A percentile compares a stretch with the other conserved stretches of the same genome.
Conservation (phyloP, 805 yeast species). For the Debaryomyces hansenii region DNA sequence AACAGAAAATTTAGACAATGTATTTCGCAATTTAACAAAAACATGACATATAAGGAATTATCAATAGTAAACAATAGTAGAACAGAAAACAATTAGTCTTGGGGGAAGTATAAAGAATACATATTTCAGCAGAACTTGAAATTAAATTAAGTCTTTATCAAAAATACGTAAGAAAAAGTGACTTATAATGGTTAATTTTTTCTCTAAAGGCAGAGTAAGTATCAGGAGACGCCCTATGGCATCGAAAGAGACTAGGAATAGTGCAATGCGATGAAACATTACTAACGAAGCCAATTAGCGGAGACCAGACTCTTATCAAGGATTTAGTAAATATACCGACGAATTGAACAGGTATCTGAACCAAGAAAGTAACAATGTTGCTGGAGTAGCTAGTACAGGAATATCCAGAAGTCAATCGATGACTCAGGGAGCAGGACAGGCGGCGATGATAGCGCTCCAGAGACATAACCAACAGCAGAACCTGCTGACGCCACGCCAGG, state of each 20-base stretch:
- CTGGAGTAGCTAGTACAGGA: constrained; percentile 20
- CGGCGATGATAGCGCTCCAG: constrained; percentile 41
- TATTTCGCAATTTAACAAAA: constrained; percentile 4
- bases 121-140: too few species aligned
- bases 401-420: constrained; percentile 22
- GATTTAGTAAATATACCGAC: constrained; percentile 33
- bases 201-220: constrained; percentile 8
- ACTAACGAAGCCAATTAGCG: constrained; percentile 7
- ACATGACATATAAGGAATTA: neutral
- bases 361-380: constrained; percentile 8
- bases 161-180: too few species aligned
- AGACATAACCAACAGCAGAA: constrained; percentile 25
- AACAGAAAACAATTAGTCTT: too few species aligned
- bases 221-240: neutral
- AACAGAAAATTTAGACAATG: neutral
- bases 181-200: constrained; percentile 2
- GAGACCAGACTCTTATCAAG: constrained; percentile 26
- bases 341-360: constrained; percentile 22
- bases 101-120: too few species aligned
- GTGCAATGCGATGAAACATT: too few species aligned
- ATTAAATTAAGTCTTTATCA: too few species aligned
- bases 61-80: neutral
- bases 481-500: constrained; percentile 4
- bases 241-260: too few species aligned
- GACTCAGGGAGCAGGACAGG: constrained; percentile 36